Base-by-base conservation (phyloP, 2,329 filamentous ascomycete genomes). In the Neofusicoccum cordaticola region DNA sequence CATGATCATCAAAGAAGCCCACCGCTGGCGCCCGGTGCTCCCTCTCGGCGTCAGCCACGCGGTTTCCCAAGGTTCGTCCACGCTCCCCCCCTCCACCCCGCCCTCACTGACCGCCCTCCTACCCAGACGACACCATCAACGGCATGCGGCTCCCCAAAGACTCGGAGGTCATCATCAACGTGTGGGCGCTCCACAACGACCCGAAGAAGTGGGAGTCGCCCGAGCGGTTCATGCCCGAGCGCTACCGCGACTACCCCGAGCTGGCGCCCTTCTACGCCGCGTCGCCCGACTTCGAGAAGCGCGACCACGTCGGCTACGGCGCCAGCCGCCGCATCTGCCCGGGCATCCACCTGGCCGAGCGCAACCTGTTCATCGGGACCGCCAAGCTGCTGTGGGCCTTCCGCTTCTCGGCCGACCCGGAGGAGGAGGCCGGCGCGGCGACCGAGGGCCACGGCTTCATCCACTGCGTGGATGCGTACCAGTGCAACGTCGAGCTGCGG, bases 11-110 rank as follows among this genome's bases (percentile, higher is more conserved):
- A 77, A 77, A 53, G 75, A 78, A 65, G 68, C 68, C 4, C 68
- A 75, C 64, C 68, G 77, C 48, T 78, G 74, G 73, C 67, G 71
- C 39, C 74, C 76, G n/a, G 69, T 75, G 17, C 57, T 65, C 7
- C 69, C 71, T 5, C 67, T 69, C 6, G 65, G 35, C 2, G 52
- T 73, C 0, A 79, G 81, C 0, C 80, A 83, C 52, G 80, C 81
- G 50, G 78, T 78, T 0, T 77, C 77, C 34, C 60, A 68, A 70
- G 62, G 62, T 63, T 19, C 8, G 47, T 50, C 11, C 12, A 17
- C 13, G 37, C 47, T 9, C 4, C 2, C 12, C 3, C 17, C 44
- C 27, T 11, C 5, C 1, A 12, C 37, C 11, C 3, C 37, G 6
- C 6, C 1, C 13, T 8, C 7, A 15, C 12, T n/a, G 3, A 34